Percentiles rank a stretch among this genome's conserved stretches.
These are phyloP conservation scores for Mycosphaerella sp. DNA, from an alignment of 2,329 filamentous ascomycete genomes.

Conservation along the genomic window DNA sequence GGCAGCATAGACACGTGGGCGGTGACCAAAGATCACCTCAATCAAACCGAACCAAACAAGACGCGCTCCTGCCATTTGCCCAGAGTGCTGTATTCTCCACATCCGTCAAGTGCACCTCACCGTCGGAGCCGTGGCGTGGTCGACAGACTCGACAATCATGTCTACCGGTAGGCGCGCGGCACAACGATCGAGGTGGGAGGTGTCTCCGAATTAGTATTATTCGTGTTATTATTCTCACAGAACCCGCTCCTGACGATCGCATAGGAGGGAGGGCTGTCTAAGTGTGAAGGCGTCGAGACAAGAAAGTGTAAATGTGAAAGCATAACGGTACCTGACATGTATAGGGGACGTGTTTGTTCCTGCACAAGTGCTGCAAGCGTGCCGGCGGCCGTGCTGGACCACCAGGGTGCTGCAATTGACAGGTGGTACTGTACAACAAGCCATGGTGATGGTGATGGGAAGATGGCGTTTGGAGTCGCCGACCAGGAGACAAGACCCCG, in stretches of 20 bases:
- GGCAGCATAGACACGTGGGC: background rate
- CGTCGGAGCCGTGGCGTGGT: background rate
- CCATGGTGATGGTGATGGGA: no score
- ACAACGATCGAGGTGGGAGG: background rate
- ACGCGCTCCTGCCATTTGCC: background rate
- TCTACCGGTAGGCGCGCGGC: no score
- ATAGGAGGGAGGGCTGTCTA: no score
- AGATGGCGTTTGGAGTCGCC: no score
- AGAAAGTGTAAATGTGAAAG: no score
- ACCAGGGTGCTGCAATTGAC: background rate
- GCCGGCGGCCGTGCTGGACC: background rate
- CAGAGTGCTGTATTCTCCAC: background rate
- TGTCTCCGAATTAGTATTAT: background rate
- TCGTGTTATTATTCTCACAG: no score
- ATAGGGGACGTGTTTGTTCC: background rate
- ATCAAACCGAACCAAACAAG: background rate
- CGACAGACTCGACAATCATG: no score
- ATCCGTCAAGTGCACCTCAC: background rate
- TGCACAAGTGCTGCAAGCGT: background rate
- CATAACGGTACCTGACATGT: no score
- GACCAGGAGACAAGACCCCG: no score
- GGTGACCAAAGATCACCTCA: background rate
- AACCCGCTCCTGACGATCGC: no score
- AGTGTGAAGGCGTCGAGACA: no score
- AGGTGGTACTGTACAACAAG: background rate